Base-by-base conservation (phyloP, 1,139 yeast genomes). In the Meyerozyma guilliermondii region DNA sequence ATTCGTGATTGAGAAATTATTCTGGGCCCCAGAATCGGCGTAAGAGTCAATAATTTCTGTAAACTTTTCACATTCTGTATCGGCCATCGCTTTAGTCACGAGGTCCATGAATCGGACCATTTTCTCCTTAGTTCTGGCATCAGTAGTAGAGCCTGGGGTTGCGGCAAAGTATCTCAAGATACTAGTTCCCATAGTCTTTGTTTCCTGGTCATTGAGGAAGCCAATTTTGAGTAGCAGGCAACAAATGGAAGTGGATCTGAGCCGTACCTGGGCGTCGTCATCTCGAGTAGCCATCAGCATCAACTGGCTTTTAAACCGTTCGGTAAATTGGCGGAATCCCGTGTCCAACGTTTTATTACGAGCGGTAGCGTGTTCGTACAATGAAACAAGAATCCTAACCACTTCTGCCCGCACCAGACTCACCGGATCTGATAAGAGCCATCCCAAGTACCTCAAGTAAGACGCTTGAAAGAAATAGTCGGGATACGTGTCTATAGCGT, bases 391-490 rank as follows among this genome's bases (percentile, higher is more conserved):
- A 3, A 76, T 73, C 50, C 72, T 78, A 17, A 85, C 58, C 1
- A 81, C 89, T 52, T 86, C 92, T 6, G 68, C 58, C 49, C 96
- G 73, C 1, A 87, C 94, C 3, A 60, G 50, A 13, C 76, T 62
- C 17, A 77, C 74, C 1, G 81, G 72, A 55, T 91, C 98, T 7
- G 92, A 81, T 39, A 89, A 65, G 18, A 87, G 69, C 94, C 95
- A 86, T 3, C 96, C 96, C 56, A 84, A 76, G 56, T 86, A 87
- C 47, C 91, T 76, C 46, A 89, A 69, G 55, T 80, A 86, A 1
- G 80, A 66, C 2, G 84, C 81, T 46, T 81, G 86, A 51, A 85
- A 73, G 54, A 86, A 89, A 43, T 73, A 66, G 44, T 83, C 88
- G 0, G 96, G 95, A 48, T 76, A 77, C 7, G 66, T 58, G n/a